Conservation (phyloP, 805 yeast species). For the Kluyveromyces dobzhanskii region DNA sequence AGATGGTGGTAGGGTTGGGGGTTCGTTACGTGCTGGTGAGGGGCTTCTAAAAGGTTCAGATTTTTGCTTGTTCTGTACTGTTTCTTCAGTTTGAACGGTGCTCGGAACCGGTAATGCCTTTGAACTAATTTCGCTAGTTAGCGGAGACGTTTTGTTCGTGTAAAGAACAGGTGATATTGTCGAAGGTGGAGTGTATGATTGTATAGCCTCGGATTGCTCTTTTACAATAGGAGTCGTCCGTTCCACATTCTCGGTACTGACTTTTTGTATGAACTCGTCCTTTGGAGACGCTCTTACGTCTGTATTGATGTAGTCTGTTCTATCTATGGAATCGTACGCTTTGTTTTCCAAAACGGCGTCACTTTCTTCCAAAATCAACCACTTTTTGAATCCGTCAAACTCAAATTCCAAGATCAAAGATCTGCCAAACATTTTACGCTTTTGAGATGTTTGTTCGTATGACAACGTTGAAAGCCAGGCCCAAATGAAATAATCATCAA, state of each 20-base stretch:
- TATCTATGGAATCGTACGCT: slow-evolving; percentile 18
- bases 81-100: no score
- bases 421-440: slow-evolving; percentile 69
- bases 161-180: no score
- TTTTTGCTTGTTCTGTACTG: no score
- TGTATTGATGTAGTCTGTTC: slow-evolving; percentile 13
- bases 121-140: no score
- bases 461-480: slow-evolving; percentile 78
- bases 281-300: slow-evolving; percentile 5
- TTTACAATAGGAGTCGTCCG: background rate
- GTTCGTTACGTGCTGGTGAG: no score
- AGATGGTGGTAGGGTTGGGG: no score
- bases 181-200: no score
- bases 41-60: no score
- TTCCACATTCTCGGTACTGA: background rate
- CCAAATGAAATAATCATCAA: slow-evolving; percentile 88
- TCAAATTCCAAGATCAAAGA: slow-evolving; percentile 77
- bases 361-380: slow-evolving; percentile 70
- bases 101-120: no score
- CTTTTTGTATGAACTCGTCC: slow-evolving; percentile 2
- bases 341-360: slow-evolving; percentile 30
- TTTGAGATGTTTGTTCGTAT: slow-evolving; percentile 57
- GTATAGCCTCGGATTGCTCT: background rate
- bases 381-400: slow-evolving; percentile 64
- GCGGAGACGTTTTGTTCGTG: no score